These are phyloP conservation scores for Debaryomyces subglobosus DNA, from an alignment of 1,139 yeast species.

Conservation along the genomic window DNA sequence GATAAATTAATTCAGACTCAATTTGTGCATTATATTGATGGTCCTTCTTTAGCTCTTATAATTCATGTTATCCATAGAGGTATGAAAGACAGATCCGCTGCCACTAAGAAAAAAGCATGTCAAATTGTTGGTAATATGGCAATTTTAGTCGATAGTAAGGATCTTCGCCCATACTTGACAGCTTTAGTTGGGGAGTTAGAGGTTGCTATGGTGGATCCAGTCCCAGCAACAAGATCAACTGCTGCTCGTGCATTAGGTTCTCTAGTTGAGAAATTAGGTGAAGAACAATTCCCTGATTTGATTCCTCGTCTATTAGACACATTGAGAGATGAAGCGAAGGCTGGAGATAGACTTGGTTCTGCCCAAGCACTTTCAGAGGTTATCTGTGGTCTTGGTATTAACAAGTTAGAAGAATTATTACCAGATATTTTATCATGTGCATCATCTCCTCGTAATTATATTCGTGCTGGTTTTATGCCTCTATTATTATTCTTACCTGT, in stretches of 20 bases:
- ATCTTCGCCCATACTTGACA: constrained; percentile 80
- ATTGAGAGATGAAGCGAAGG: constrained; percentile 74
- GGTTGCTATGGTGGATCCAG: constrained; percentile 97
- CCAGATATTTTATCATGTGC: constrained; percentile 82
- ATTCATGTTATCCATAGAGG: constrained; percentile 96
- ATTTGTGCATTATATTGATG: constrained; percentile 96
- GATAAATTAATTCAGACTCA: constrained; percentile 87
- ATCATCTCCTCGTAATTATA: constrained; percentile 61
- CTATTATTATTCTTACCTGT: constrained; percentile 87
- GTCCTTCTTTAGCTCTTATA: constrained; percentile 93
- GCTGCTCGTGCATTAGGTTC: constrained; percentile 98
- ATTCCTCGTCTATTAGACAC: constrained; percentile 80
- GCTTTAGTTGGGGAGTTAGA: constrained; percentile 82
- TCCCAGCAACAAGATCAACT: constrained; percentile 94
- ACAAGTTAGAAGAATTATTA: constrained; percentile 83
- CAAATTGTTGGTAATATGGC: constrained; percentile 99
- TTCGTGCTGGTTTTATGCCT: constrained; percentile 94
- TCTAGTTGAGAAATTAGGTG: constrained; percentile 93
- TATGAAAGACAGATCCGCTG: constrained; percentile 90
- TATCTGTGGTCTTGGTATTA: constrained; percentile 84
- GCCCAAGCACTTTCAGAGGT: constrained; percentile 98
- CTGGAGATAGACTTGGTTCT: constrained; percentile 94
- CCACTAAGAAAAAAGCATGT: constrained; percentile 90
- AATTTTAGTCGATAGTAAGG: constrained; percentile 85
- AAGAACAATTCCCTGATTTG: constrained; percentile 90